Base-by-base conservation (phyloP, 1,284 basidiomycete genomes). In the Bondarzewia mesenterica region DNA sequence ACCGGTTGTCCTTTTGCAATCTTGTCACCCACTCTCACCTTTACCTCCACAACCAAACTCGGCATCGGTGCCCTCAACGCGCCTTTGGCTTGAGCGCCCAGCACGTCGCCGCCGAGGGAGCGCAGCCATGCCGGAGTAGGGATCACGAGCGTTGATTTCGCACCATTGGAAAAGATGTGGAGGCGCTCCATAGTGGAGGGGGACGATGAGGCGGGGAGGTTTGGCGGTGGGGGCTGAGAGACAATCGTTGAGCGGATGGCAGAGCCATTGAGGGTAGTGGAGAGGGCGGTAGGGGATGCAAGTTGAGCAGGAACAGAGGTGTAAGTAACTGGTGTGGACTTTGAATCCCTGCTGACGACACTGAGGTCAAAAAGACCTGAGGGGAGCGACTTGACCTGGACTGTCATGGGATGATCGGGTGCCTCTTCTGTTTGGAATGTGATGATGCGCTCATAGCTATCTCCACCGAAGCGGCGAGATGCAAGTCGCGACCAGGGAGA, bases 1-100 rank as follows among this genome's bases (percentile, higher is more conserved):
- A 91, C 73, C 7, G 79, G 80, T 60, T 93, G 85, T 0, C 89
- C 90, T 62, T 78, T 80, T 62, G 82, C 78, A n/a, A 95, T 87
- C 35, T 64, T 68, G 50, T 93, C 84, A 0, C 91, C 93, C 3
- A 77, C 69, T 50, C 72, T 72, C 21, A 93, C 90, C 41, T 78
- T 77, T 43, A 94, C 84, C 53, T 95, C 91, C 3, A 95, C 91
- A 4, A 90, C 84, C 41, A 91, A 73, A 60, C 86, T 89, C 25
- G 89, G 91, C 88, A 93, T 93, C n/a, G 91, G 90, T 7, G 89
- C 84, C 54, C 77, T 75, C 54, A 82, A 57, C 22, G 75, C 72
- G 4, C 81, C 79, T 54, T 77, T 77, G 21, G 70, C 79, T 54
- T 77, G 77, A 20, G 70, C 69, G 22, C 66, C 68, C 15, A 76